Percentiles rank a stretch among this genome's conserved stretches.
Conservation (phyloP, 2,329 filamentous ascomycete genomes). For the Graphilbum ipis-grandicollis region DNA sequence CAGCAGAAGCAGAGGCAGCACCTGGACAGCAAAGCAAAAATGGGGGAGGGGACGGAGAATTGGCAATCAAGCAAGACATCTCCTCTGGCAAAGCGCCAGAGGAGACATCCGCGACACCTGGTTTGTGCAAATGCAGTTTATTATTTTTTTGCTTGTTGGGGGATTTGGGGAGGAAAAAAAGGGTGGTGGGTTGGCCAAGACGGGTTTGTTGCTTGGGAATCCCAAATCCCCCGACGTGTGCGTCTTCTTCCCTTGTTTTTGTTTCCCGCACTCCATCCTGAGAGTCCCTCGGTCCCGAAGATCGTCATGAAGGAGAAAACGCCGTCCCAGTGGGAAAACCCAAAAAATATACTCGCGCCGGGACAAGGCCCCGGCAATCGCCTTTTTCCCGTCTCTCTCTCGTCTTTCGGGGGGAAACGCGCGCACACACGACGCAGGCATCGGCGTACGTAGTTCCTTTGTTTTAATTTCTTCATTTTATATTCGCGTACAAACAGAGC, state of each 20-base stretch:
- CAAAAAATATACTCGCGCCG: no score
- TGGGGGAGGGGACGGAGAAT: conserved; percentile 14
- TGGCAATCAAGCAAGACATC: conserved; percentile 72
- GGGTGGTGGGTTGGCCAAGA: conserved; percentile 6
- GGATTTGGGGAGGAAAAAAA: background rate
- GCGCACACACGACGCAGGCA: no score
- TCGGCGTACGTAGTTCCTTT: no score
- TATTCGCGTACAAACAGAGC: background rate
- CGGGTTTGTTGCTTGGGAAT: no score
- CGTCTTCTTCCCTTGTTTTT: conserved; percentile 12
- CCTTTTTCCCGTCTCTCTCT: no score
- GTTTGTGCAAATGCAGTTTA: conserved; percentile 26
- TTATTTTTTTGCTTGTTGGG: conserved; percentile 8
- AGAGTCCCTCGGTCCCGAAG: no score
- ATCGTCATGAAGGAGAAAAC: no score
- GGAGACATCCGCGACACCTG: conserved; percentile 87
- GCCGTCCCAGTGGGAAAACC: no score
- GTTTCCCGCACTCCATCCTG: no score
- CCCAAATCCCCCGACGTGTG: no score
- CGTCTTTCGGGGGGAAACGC: no score
- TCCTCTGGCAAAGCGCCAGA: conserved; percentile 29
- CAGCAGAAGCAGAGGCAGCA: background rate
- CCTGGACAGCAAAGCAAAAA: background rate
- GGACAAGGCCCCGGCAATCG: no score
- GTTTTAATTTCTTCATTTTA: background rate